Evolutionary conservation across 2,329 filamentous ascomycete genomes (phyloP).

Genomic region (Herpotrichia juniperi): DNA sequence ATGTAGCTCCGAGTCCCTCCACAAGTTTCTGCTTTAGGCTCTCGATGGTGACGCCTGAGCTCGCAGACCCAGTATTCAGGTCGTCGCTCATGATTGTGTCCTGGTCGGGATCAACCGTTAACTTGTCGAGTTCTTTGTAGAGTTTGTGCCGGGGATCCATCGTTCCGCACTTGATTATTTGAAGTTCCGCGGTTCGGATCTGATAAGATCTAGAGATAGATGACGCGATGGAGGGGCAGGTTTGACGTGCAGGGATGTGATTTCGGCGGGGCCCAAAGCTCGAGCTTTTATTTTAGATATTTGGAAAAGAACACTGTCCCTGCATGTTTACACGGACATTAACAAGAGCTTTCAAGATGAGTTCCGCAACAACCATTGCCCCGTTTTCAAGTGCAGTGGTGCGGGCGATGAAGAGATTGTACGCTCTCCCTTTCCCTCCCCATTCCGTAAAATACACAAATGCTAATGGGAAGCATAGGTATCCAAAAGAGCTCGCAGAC

Average conservation of each 20-base stretch:
- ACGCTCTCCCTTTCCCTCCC: conserved; percentile 44
- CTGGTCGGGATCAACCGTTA: conserved; percentile 23
- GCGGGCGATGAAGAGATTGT: conserved; percentile 79
- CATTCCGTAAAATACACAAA: background rate
- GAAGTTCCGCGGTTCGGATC: conserved; percentile 35
- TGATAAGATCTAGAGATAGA: conserved; percentile 35
- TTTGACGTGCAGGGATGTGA: conserved; percentile 17
- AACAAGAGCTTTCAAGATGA: conserved; percentile 48
- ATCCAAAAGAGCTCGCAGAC: conserved; percentile 88
- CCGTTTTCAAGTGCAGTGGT: conserved; percentile 74
- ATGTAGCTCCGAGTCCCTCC: conserved; percentile 71
- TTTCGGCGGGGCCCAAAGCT: background rate
- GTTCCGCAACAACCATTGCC: conserved; percentile 51
- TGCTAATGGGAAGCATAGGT: conserved; percentile 53
- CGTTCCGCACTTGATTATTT: conserved; percentile 14
- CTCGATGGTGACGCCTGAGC: conserved; percentile 72
- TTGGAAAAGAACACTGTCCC: too few species aligned
- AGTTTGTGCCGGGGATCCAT: conserved; percentile 45
- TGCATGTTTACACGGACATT: conserved; percentile 42
- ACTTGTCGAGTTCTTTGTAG: conserved; percentile 36
- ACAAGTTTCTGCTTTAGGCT: conserved; percentile 72
- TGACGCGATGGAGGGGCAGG: conserved; percentile 14
- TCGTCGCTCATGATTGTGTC: conserved; percentile 55
- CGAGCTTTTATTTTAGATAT: background rate
- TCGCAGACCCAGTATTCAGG: conserved; percentile 53